Base-by-base conservation (phyloP, 805 yeast genomes). In the Teunomyces kruisii region DNA sequence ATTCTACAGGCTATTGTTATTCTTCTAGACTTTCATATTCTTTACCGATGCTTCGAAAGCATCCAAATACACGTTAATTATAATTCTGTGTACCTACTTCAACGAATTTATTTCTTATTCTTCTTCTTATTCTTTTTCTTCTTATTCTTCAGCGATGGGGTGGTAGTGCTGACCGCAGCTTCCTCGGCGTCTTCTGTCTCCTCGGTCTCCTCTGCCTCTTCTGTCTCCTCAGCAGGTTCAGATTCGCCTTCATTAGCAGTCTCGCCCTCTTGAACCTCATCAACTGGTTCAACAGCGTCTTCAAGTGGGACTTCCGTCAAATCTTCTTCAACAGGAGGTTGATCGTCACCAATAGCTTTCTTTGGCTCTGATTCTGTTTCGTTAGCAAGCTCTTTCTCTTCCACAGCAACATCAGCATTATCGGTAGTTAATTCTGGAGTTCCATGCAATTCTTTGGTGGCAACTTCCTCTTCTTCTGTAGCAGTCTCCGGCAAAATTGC, bases 41-140 rank as follows among this genome's bases (percentile, higher is more conserved):
- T 37, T 15, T 7, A 35, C 7, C 40, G 15, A 26, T 14, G 29
- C 44, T 35, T 42, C 28, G 40, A 42, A 29, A 42, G 43, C 27
- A 32, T 35, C 32, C 12, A 17, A 35, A 35, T 32, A 17, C n/a
- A 27, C 27, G 27, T 40, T 32, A 40, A 32, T 40, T 17, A 31
- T 32, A 17, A 17, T 15, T 32, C 29, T 17, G 12, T 10, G 29
- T 29, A 29, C 22, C 13, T 16, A 15, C 7, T 9, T 14, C 4
- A 19, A 14, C 10, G 15, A 13, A 6, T 5, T 22, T 17, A 15
- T 36, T 14, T 27, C 37, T 4, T 40, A 38, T 28, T 17, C 47
- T 27, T 45, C 43, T 17, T 40, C 24, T 15, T 15, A 42, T 41
- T 45, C 28, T 45, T 45, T 28, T 41, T 41, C 26, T 45, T 45